Percentiles rank a stretch among this genome's conserved stretches.
phyloP scores from a whole-genome alignment of 176 grass and related monocot species.

The Musa troglodytarum region DNA sequence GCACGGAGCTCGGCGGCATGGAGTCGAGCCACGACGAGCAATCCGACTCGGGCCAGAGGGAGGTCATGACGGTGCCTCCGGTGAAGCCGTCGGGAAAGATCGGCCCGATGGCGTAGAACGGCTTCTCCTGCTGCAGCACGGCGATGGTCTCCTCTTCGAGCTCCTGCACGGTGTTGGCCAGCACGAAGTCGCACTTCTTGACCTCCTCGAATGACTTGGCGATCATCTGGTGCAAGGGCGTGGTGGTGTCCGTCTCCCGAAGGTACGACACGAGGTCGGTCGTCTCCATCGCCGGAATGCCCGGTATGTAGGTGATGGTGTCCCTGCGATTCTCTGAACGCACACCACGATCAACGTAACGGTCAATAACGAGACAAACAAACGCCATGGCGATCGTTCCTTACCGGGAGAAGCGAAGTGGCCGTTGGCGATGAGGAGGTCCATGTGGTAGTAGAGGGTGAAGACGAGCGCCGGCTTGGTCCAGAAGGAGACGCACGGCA shows the following conservation, averaged over 20 bases:
- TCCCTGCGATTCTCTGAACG: conserved; percentile 49
- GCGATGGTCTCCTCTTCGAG: conserved; percentile 49
- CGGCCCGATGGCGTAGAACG: conserved; percentile 61
- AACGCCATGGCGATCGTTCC: not conserved
- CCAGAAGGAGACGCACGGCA: conserved; percentile 21
- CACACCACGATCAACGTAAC: not conserved
- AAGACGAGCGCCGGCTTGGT: conserved; percentile 70
- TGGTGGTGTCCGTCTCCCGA: conserved; percentile 42
- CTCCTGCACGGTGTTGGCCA: conserved; percentile 73
- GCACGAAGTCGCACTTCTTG: conserved; percentile 38
- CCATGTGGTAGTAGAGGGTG: conserved; percentile 53
- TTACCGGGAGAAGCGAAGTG: conserved; percentile 48
- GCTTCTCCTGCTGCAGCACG: conserved; percentile 35
- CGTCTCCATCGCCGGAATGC: conserved; percentile 52
- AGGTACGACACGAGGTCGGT: conserved; percentile 69
- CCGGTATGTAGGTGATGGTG: conserved; percentile 63
- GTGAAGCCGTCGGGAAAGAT: conserved; percentile 47
- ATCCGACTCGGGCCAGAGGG: conserved; percentile 53
- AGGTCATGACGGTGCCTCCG: conserved; percentile 26
- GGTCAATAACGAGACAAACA: not conserved
- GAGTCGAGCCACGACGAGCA: conserved; percentile 46
- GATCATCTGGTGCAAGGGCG: conserved; percentile 60
- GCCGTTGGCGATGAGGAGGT: conserved; percentile 36
- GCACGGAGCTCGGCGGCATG: conserved; percentile 33
- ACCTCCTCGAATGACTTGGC: conserved; percentile 50